A percentile compares a stretch with the other conserved stretches of the same genome.
Evolutionary conservation across 768 basidiomycete genomes (phyloP).

Genomic region (Phanerochaete sordida): DNA sequence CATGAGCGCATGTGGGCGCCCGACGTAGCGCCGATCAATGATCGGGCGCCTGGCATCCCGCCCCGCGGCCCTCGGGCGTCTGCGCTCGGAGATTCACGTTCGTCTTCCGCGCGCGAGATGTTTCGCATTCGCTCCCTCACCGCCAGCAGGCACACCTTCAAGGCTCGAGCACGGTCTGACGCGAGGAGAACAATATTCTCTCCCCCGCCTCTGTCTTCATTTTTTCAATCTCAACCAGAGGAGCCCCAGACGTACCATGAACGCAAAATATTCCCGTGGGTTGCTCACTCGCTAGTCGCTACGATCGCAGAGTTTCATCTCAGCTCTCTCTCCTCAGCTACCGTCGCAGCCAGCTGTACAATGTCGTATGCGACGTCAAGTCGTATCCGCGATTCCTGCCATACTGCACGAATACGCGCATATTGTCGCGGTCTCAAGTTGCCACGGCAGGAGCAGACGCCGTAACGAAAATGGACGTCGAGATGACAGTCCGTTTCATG

Average conservation of each 20-base stretch:
- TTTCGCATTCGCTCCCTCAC: neutral
- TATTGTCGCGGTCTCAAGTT: constrained; percentile 41
- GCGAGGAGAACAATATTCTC: constrained; percentile 10
- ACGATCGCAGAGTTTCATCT: constrained; percentile 9
- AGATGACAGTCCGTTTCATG: constrained; percentile 86
- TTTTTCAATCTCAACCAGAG: constrained; percentile 34
- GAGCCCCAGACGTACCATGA: constrained; percentile 72
- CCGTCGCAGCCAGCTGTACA: constrained; percentile 72
- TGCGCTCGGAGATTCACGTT: neutral
- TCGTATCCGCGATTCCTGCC: constrained; percentile 88
- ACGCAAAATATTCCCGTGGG: constrained; percentile 85
- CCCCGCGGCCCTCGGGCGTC: neutral
- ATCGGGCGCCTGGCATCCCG: neutral
- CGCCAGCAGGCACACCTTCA: neutral
- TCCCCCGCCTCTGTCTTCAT: constrained; percentile 40
- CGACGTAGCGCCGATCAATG: neutral
- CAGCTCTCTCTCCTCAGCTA: constrained; percentile 49
- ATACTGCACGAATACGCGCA: constrained; percentile 74
- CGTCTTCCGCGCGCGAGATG: neutral
- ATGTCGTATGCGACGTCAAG: constrained; percentile 81
- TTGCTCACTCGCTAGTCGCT: constrained; percentile 20
- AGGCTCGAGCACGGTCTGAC: neutral
- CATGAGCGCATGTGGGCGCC: neutral
- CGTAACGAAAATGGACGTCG: constrained; percentile 63
- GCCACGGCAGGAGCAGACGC: constrained; percentile 18